These are phyloP conservation scores for Penicillium riverlandense DNA, from an alignment of 495 filamentous ascomycete species.

Conservation along the genomic window DNA sequence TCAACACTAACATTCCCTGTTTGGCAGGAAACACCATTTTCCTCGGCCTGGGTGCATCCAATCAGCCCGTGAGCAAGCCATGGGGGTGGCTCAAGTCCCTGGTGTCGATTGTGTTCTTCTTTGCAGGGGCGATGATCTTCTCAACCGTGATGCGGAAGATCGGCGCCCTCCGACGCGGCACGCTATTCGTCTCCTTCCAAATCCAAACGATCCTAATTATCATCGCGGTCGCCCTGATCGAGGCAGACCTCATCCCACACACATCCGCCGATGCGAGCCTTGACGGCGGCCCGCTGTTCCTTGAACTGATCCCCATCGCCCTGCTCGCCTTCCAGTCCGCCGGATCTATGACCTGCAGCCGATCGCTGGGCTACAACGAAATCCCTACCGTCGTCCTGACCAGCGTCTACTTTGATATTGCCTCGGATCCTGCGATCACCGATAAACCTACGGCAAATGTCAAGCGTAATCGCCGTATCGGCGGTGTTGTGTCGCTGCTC, in stretches of 20 bases:
- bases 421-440: constrained; percentile 49
- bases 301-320: constrained; percentile 50
- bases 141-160: constrained; percentile 25
- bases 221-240: constrained; percentile 51
- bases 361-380: constrained; percentile 58
- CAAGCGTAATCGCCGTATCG: constrained; percentile 57
- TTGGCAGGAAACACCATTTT: constrained; percentile 57
- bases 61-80: constrained; percentile 41
- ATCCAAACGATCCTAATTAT: constrained; percentile 49
- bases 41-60: constrained; percentile 55
- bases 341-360: constrained; percentile 59
- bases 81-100: constrained; percentile 60
- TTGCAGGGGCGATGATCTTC: constrained; percentile 46
- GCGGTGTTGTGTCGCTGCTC: constrained; percentile 49
- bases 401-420: constrained; percentile 61
- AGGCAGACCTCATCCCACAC: constrained; percentile 41
- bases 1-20: no score
- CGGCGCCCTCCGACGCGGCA: constrained; percentile 40
- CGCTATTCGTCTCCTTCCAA: constrained; percentile 49
- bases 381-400: constrained; percentile 71
- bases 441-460: constrained; percentile 42
- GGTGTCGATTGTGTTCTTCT: constrained; percentile 50
- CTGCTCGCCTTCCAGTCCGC: constrained; percentile 66
- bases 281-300: constrained; percentile 26
- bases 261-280: constrained; percentile 16